Conservation (phyloP, 2,329 filamentous ascomycete genomes). For the Pezicula rhizophila region DNA sequence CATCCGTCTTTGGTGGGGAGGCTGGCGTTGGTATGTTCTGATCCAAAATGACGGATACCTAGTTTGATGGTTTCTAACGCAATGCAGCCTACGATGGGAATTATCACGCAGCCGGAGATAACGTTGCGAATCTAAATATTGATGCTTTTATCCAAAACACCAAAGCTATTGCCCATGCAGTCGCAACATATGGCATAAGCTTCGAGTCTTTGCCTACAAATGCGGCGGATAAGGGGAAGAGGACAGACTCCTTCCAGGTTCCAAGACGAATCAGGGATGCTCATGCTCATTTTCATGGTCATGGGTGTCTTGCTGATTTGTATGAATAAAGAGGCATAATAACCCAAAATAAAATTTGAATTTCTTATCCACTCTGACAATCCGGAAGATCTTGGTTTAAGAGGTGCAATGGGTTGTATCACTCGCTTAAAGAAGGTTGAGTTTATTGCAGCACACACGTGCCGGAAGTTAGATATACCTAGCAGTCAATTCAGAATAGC, state of each 20-base stretch:
- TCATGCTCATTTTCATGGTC: not conserved
- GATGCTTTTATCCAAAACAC: constrained; percentile 56
- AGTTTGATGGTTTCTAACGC: not conserved
- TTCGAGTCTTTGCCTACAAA: constrained; percentile 6
- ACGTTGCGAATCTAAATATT: constrained; percentile 48
- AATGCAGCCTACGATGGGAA: constrained; percentile 43
- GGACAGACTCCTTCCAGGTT: constrained; percentile 2
- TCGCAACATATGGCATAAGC: constrained; percentile 9
- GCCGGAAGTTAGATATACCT: no score
- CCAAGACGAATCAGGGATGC: not conserved
- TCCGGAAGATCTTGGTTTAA: no score
- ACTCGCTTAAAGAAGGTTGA: no score
- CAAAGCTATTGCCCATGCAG: constrained; percentile 35
- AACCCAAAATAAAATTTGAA: no score
- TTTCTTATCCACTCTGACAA: no score
- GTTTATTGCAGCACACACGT: no score
- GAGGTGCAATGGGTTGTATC: no score
- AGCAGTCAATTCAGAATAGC: no score
- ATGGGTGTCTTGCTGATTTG: not conserved
- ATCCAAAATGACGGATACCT: not conserved
- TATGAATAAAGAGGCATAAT: not conserved
- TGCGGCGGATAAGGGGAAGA: not conserved
- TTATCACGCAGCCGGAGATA: constrained; percentile 56
- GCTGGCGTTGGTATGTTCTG: constrained; percentile 40
- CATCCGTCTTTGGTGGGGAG: constrained; percentile 59